Base-by-base conservation (phyloP, 2,329 filamentous ascomycete species). In the Pseudopithomyces chartarum region DNA sequence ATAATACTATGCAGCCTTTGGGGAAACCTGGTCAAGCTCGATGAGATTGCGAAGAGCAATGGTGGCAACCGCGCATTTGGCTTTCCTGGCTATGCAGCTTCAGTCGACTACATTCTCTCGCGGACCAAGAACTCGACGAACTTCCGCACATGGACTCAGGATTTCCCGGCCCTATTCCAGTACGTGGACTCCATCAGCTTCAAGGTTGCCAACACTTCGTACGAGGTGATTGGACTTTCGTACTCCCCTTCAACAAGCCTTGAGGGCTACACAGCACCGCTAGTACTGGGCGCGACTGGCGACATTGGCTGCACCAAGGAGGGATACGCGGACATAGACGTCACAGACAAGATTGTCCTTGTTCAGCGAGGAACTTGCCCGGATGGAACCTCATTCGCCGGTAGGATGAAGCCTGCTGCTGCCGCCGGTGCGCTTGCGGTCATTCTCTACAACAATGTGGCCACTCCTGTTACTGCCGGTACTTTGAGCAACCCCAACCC, bases 61-160 rank as follows among this genome's bases (percentile, higher is more conserved):
- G 84, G 82, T 38, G 85, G 84, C 15, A 87, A 86, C 70, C 79
- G 85, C 49, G 85, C 85, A 5, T 87, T 85, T 56, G 85, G 85
- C 13, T 74, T 83, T 10, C 83, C 84, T 1, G 85, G 85, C 13
- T 87, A 82, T 76, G 79, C 80, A 49, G 85, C 84, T 1, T 87
- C 84, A 0, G 71, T 83, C 17, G 83, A 87, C 62, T 87, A 82
- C 64, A 74, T 87, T 55, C 75, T 84, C 5, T 80, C 81, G 52
- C 80, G 81, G 32, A 74, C 82, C 7, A 76, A 76, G 29, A 76
- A 78, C n/a, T 73, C 78, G 11, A 66, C 64, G 23, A 66, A 70
- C 53, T 71, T 69, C 59, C 63, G 56, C n/a, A 73, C 71, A 22
- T 84, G 80, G 78, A 79, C 77, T 39, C 81, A 83, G 50, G 77